A percentile compares a stretch with the other conserved stretches of the same genome.
Conservation (phyloP, 257 asterid species). For the Lycium barbarum region DNA sequence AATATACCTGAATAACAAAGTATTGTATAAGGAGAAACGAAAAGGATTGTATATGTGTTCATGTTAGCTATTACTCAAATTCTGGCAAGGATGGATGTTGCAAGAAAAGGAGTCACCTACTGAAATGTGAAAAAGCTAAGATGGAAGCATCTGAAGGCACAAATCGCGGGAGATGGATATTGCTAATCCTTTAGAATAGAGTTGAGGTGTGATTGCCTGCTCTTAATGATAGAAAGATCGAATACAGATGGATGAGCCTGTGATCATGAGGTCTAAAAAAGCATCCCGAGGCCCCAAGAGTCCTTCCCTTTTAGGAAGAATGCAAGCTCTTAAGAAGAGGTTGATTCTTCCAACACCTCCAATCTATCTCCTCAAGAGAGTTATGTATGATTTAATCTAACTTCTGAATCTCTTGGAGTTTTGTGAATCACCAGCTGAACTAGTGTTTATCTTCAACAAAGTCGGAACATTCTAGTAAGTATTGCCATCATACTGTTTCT, state of each 20-base stretch:
- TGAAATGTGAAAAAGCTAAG: slow-evolving; percentile 7
- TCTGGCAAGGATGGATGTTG: not conserved
- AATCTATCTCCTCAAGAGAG: slow-evolving; percentile 2
- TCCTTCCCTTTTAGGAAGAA: not conserved
- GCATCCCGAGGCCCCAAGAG: not conserved
- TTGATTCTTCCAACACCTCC: slow-evolving; percentile 15
- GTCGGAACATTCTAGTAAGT: not conserved
- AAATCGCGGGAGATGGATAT: not conserved
- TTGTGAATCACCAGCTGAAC: not conserved
- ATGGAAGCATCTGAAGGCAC: slow-evolving; percentile 2
- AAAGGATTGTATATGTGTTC: slow-evolving; percentile 4
- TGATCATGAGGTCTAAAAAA: not conserved
- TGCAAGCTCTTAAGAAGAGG: not conserved
- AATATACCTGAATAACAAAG: not conserved
- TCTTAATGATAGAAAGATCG: not conserved
- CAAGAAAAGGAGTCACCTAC: slow-evolving; percentile 4
- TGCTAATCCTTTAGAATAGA: not conserved
- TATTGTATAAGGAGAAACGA: not conserved
- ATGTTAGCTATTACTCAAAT: not conserved
- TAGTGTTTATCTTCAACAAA: not conserved
- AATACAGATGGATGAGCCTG: slow-evolving; percentile 1
- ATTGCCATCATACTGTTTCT: not conserved
- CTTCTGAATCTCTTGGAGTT: not conserved
- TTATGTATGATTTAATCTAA: slow-evolving; percentile 10
- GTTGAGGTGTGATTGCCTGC: not conserved